Conservation (phyloP, 768 basidiomycete genomes). For the Tephrocybe sp. region DNA sequence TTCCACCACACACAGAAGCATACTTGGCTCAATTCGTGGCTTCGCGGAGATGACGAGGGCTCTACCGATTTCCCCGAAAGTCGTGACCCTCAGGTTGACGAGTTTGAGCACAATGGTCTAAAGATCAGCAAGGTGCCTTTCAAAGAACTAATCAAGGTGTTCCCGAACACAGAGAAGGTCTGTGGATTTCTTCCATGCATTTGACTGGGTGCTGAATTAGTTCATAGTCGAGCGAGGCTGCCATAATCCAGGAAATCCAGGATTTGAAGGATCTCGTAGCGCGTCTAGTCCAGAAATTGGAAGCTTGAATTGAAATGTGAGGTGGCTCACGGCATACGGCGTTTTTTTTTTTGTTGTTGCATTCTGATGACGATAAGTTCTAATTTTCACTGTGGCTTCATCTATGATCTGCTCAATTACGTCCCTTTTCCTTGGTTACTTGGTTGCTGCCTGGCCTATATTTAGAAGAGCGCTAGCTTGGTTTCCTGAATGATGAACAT, state of each 20-base stretch:
- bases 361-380: too few relatives aligned
- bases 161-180: slow-evolving; percentile 74
- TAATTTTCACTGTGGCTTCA: too few relatives aligned
- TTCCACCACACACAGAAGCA: slow-evolving; percentile 44
- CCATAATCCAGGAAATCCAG: slow-evolving; percentile 62
- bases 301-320: slow-evolving; percentile 9
- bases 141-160: slow-evolving; percentile 61
- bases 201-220: slow-evolving; percentile 4
- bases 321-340: background rate
- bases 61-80: slow-evolving; percentile 49
- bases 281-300: slow-evolving; percentile 34
- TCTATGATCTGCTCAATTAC: too few relatives aligned
- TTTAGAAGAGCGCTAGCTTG: too few relatives aligned
- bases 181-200: slow-evolving; percentile 20
- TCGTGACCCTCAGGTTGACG: slow-evolving; percentile 61
- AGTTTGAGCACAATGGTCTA: slow-evolving; percentile 50
- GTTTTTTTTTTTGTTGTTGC: too few relatives aligned
- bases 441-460: too few relatives aligned
- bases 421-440: too few relatives aligned
- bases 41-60: slow-evolving; percentile 56
- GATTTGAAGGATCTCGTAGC: slow-evolving; percentile 49
- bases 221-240: slow-evolving; percentile 64
- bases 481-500: too few relatives aligned
- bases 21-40: slow-evolving; percentile 69
- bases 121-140: slow-evolving; percentile 72